Evolutionary conservation across 169 alveolate species (phyloP).

Genomic region (Plasmodium inui): DNA sequence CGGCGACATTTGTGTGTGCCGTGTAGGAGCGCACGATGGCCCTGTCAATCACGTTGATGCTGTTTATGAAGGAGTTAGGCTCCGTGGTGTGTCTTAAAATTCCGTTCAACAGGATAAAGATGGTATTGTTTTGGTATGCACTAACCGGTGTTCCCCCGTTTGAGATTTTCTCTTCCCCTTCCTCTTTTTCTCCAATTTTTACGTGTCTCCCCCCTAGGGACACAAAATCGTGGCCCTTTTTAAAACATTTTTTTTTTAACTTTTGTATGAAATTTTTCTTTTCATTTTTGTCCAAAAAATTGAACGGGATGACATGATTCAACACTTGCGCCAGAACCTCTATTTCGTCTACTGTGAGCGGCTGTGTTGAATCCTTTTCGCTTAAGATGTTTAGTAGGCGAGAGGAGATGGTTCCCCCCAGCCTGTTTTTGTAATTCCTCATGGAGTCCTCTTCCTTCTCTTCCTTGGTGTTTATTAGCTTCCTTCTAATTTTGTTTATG

Average conservation of each 20-base stretch:
- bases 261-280: constrained; percentile 33
- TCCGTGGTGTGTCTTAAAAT: constrained; percentile 48
- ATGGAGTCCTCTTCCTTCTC: constrained; percentile 2
- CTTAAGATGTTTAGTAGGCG: not conserved
- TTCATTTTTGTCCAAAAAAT: constrained; percentile 61
- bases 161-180: not conserved
- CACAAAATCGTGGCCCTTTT: constrained; percentile 14
- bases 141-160: not conserved
- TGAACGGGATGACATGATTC: constrained; percentile 14
- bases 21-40: constrained; percentile 14
- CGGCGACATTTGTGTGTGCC: constrained; percentile 55
- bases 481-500: constrained; percentile 6
- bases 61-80: constrained; percentile 39
- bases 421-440: not conserved
- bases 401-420: constrained; percentile 58
- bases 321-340: constrained; percentile 34
- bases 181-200: not conserved
- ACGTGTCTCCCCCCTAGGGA: not conserved
- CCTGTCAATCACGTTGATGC: constrained; percentile 32
- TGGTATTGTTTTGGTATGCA: not conserved
- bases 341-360: constrained; percentile 61
- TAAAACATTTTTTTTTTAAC: constrained; percentile 39
- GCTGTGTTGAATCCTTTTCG: constrained; percentile 6
- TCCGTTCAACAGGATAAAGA: constrained; percentile 58
- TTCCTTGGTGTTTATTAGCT: not conserved